phyloP scores from a whole-genome alignment of 805 yeast genomes.

The Kuraishia cidri region DNA sequence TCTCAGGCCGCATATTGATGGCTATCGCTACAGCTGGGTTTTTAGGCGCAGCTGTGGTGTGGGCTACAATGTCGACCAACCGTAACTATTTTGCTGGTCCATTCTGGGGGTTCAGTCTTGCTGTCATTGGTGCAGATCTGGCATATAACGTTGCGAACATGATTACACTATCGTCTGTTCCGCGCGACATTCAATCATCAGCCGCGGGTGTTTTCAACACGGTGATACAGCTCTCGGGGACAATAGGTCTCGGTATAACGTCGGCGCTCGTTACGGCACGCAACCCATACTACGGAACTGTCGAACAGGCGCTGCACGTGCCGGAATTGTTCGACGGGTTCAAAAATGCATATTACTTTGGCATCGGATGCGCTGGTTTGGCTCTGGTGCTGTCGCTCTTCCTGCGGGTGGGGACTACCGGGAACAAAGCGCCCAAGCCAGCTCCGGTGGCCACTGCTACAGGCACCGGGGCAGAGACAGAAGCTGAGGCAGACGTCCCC shows the following conservation, averaged over 20 bases:
- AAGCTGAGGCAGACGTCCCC: no score
- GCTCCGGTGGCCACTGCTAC: no score
- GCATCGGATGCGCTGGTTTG: constrained; percentile 20
- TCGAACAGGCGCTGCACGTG: constrained; percentile 11
- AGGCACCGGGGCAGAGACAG: neutral
- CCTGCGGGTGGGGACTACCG: constrained; percentile 18
- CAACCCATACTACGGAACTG: constrained; percentile 19
- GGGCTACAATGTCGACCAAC: constrained; percentile 28
- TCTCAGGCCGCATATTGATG: constrained; percentile 29
- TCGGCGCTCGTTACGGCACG: constrained; percentile 27
- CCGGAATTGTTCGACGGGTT: constrained; percentile 19
- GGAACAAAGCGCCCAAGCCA: neutral
- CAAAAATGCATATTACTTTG: constrained; percentile 28
- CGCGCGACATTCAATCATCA: constrained; percentile 27
- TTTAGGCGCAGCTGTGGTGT: constrained; percentile 24
- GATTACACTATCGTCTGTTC: constrained; percentile 30
- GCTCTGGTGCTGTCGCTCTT: constrained; percentile 18
- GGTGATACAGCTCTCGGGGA: constrained; percentile 26
- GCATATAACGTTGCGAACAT: constrained; percentile 35
- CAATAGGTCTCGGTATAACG: constrained; percentile 32
- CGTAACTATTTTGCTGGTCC: constrained; percentile 34
- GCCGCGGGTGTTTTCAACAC: constrained; percentile 45
- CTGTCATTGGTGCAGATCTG: constrained; percentile 38
- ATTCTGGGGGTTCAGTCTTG: constrained; percentile 28
- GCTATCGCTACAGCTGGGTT: constrained; percentile 25